Evolutionary conservation across 345 rosid genomes (phyloP), one percentile per base, ranked within the genome.

Genomic region (Alliaria petiolata): DNA sequence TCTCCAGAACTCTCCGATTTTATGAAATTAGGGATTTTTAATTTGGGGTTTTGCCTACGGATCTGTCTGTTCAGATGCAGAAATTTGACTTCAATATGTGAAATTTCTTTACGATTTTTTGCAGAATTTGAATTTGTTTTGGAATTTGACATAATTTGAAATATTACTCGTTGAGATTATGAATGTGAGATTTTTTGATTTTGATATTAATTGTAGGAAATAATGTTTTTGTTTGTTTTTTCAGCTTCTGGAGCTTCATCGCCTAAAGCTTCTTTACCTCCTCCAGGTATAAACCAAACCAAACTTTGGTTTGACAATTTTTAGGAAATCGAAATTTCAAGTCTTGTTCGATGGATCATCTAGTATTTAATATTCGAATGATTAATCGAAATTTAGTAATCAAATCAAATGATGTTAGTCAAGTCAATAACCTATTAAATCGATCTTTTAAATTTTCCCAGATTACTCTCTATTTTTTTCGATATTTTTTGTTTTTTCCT

Each of bases 231-330:
- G 6, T 31, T 43, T 1, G 1, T 22, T 8, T 19, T 22, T 78
- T 34, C 58, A 73, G 75, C 25, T 40, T 25, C 44, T 26, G 19
- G 51, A 70, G 3, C 62, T 65, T 60, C 64, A 64, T 75, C 76
- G 31, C 79, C 79, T 59, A 70, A 67, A 39, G 58, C 70, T 38
- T 45, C 75, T 50, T 65, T 69, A 65, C 63, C 81, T 68, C 76
- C 81, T 16, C 81, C 81, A 56, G 81, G 81, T 79, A 73, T 8
- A 26, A n/a, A n/a, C n/a, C n/a, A n/a, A n/a, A n/a, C n/a, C n/a
- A n/a, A n/a, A n/a, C n/a, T n/a, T n/a, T n/a, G n/a, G n/a, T n/a
- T n/a, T n/a, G n/a, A n/a, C n/a, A n/a, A n/a, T n/a, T n/a, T n/a
- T n/a, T n/a, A n/a, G n/a, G n/a, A n/a, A n/a, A n/a, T n/a, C n/a